Evolutionary conservation across 768 basidiomycete genomes (phyloP).

Genomic region (Cytidiella melzeri): DNA sequence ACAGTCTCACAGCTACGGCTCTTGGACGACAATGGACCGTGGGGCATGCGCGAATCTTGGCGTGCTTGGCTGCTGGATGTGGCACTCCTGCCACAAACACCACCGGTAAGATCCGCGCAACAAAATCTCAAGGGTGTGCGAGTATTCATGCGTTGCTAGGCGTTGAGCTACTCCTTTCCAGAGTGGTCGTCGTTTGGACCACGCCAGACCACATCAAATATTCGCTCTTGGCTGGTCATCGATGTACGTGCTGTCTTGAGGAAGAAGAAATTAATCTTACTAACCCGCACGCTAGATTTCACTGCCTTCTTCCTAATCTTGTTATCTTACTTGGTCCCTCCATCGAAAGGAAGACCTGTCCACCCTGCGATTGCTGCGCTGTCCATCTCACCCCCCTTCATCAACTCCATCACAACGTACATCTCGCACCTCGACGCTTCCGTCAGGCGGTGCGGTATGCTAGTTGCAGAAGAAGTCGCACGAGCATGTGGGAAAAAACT

Average conservation of each 20-base stretch:
- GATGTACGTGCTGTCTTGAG: conserved; percentile 45
- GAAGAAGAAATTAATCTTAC: conserved; percentile 1
- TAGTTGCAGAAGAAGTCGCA: conserved; percentile 80
- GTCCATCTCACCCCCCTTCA: conserved; percentile 52
- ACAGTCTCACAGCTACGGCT: conserved; percentile 41
- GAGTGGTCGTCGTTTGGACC: conserved; percentile 62
- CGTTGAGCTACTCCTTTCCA: conserved; percentile 41
- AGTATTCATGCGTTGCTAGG: conserved; percentile 27
- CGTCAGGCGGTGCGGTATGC: conserved; percentile 87
- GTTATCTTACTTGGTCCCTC: conserved; percentile 50
- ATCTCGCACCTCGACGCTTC: conserved; percentile 70
- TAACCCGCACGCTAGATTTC: conserved; percentile 44
- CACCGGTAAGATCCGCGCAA: conserved; percentile 31
- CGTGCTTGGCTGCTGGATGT: conserved; percentile 46
- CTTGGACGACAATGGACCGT: conserved; percentile 55
- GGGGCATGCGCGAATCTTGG: conserved; percentile 53
- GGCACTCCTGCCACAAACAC: conserved; percentile 23
- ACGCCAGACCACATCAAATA: conserved; percentile 74
- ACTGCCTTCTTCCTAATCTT: conserved; percentile 66
- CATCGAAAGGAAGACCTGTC: conserved; percentile 12
- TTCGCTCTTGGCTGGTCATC: conserved; percentile 69
- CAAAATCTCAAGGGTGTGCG: too few species aligned
- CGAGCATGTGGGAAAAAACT: conserved; percentile 55
- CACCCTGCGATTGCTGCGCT: conserved; percentile 42
- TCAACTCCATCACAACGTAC: conserved; percentile 66